phyloP scores from a whole-genome alignment of 129 eudicot genomes.

The Kitagawia praeruptora region DNA sequence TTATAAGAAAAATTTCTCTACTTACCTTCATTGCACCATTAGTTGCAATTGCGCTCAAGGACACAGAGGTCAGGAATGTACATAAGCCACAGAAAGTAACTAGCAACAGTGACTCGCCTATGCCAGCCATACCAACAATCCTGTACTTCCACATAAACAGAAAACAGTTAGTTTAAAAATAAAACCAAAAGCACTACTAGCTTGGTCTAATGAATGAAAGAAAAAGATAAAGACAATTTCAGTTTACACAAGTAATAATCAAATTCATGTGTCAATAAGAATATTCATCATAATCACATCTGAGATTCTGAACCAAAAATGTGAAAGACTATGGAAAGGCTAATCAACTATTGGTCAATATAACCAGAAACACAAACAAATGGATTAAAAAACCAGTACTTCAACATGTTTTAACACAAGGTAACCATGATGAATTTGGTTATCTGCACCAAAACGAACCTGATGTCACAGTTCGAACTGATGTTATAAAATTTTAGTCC shows the following conservation, averaged over 20 bases:
- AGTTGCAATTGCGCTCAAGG: slow-evolving; percentile 97
- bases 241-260: background rate
- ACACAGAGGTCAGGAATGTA: slow-evolving; percentile 88
- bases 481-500: background rate
- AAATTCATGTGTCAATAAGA: background rate
- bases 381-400: background rate
- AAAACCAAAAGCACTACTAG: background rate
- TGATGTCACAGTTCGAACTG: background rate
- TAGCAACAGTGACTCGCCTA: slow-evolving; percentile 73
- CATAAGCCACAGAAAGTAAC: slow-evolving; percentile 89
- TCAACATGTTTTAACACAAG: background rate
- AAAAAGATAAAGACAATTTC: background rate
- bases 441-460: background rate
- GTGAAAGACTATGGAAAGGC: background rate
- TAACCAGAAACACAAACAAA: background rate
- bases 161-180: background rate
- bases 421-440: background rate
- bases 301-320: background rate
- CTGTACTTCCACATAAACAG: slow-evolving; percentile 27
- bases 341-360: background rate
- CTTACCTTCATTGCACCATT: slow-evolving; percentile 99
- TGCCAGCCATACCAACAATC: slow-evolving; percentile 99
- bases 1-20: background rate
- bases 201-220: background rate
- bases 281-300: background rate